Evolutionary conservation across 2,329 filamentous ascomycete genomes (phyloP).

Genomic region (Penicillium nordicum): DNA sequence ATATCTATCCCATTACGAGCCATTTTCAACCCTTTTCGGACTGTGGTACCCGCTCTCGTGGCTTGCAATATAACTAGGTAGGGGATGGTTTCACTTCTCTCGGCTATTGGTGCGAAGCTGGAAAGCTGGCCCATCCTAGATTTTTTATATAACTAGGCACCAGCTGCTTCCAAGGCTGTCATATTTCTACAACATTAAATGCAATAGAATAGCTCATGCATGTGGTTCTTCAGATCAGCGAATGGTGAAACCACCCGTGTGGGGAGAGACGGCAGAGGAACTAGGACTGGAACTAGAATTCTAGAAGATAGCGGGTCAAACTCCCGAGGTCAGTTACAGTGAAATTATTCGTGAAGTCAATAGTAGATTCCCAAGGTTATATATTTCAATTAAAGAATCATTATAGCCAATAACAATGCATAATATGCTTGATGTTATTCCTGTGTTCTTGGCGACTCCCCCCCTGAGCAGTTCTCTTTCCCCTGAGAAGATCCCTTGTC

Average conservation of each 20-base stretch:
- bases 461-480: conserved; percentile 8
- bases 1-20: neutral
- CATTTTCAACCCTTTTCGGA: neutral
- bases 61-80: neutral
- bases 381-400: neutral
- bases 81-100: neutral
- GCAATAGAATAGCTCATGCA: too few species aligned
- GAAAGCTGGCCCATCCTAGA: neutral
- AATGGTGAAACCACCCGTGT: conserved; percentile 4
- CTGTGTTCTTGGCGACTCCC: conserved; percentile 15
- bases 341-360: neutral
- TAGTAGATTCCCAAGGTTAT: neutral
- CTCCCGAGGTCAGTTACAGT: neutral
- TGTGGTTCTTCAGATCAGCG: neutral
- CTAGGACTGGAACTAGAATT: neutral
- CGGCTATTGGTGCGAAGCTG: neutral
- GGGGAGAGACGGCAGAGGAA: conserved; percentile 5
- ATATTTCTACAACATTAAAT: neutral
- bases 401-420: conserved; percentile 2
- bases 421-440: neutral
- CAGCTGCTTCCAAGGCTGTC: neutral
- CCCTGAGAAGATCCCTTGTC: conserved; percentile 13
- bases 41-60: neutral
- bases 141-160: neutral
- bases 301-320: conserved; percentile 12